Base-by-base conservation (phyloP, 306 rosid species). In the Rosa lucieae region DNA sequence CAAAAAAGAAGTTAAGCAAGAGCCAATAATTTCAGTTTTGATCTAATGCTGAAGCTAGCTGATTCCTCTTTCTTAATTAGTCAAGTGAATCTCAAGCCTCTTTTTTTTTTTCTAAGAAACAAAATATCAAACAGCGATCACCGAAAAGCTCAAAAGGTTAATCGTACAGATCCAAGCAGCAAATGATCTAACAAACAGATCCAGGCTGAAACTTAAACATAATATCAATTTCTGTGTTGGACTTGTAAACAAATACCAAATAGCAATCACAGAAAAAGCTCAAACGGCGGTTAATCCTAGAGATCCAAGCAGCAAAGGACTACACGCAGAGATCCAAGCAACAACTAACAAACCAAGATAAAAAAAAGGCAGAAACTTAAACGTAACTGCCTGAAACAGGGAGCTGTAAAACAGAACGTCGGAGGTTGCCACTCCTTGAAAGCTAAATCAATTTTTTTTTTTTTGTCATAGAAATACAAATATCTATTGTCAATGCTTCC, bases 141-240 rank as follows among this genome's bases (percentile, higher is more conserved):
- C n/a, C 1, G 51, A 63, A 21, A 21, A 76, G 59, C 63, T 58
- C 70, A 58, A 56, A 43, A 18, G 10, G 8, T 15, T 17, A 71
- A 62, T n/a, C 23, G 55, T 8, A n/a, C 65, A 61, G 82, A 79
- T 71, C 77, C 26, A 13, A 51, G 20, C 56, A 51, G 56, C 70
- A 58, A 56, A 55, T 42, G 6, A 11, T 29, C 12, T 61, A 51
- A 17, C 37, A 32, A 15, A 26, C 37, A 61, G 37, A 61, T 26
- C 65, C 35, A 8, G 9, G 65, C 29, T 4, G 26, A 20, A 56
- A 56, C 8, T 44, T 8, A 44, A 44, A 44, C 11, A 3, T 8
- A 44, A 47, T 47, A 47, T 47, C 51, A 47, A 47, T 47, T 10
- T 47, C 13, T 47, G 3, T 15, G 59, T 4, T 4, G 1, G 21